Evolutionary conservation across 129 eudicot species (phyloP).

Genomic region (Tanacetum coccineum): DNA sequence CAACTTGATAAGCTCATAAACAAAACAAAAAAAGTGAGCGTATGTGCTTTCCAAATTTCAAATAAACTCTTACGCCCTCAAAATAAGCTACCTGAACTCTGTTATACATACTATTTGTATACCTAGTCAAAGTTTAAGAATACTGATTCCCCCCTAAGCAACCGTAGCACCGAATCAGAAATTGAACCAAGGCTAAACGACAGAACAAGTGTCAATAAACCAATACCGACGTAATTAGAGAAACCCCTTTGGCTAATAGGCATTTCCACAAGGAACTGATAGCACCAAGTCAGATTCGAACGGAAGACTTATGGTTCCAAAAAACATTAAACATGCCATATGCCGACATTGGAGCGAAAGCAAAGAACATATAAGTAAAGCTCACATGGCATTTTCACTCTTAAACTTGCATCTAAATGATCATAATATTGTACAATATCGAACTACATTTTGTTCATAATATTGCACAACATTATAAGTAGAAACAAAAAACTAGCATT

Average conservation of each 20-base stretch:
- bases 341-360: neutral
- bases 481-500: slow-evolving; percentile 41
- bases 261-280: neutral
- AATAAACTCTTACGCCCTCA: no score
- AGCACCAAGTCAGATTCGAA: neutral
- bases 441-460: slow-evolving; percentile 30
- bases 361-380: slow-evolving; percentile 9
- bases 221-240: neutral
- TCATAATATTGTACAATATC: slow-evolving; percentile 43
- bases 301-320: neutral
- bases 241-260: neutral
- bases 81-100: no score
- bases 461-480: slow-evolving; percentile 57
- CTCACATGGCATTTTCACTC: slow-evolving; percentile 21
- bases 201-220: neutral
- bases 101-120: no score
- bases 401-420: slow-evolving; percentile 48
- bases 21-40: no score
- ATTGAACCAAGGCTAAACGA: neutral
- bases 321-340: no score
- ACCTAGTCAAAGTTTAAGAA: no score
- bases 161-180: no score
- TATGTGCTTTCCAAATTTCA: no score
- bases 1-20: no score
- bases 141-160: no score